phyloP scores from a whole-genome alignment of 2,329 filamentous ascomycete species.

The Paecilomyces formosus region DNA sequence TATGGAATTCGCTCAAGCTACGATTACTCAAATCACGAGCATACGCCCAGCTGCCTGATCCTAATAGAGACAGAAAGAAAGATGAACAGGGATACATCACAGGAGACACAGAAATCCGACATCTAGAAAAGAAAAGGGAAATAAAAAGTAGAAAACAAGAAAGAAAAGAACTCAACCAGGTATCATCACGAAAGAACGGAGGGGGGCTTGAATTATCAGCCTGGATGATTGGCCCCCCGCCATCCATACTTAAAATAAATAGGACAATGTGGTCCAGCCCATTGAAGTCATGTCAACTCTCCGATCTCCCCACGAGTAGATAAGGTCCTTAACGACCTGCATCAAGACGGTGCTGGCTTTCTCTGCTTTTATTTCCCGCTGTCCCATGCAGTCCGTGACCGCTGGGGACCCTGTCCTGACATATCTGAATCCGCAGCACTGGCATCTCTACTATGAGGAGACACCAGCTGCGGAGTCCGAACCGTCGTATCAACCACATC shows the following conservation, averaged over 20 bases:
- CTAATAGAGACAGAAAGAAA: not conserved
- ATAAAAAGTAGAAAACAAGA: not conserved
- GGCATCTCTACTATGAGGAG: slow-evolving; percentile 15
- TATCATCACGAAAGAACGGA: not conserved
- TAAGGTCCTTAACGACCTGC: not conserved
- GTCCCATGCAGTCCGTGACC: not conserved
- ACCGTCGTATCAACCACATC: slow-evolving; percentile 61
- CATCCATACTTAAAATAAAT: not conserved
- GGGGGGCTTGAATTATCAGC: not conserved
- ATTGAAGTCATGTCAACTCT: not conserved
- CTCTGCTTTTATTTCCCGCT: not conserved
- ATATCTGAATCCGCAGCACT: slow-evolving; percentile 10
- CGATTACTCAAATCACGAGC: not conserved
- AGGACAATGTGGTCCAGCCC: not conserved
- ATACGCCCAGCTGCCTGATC: not conserved
- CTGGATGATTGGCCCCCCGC: not conserved
- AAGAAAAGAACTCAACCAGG: not conserved
- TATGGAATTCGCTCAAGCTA: not conserved
- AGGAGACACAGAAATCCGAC: not conserved
- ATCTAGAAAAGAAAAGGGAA: not conserved
- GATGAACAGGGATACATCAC: not conserved
- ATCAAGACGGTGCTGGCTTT: not conserved
- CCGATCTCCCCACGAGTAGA: not conserved
- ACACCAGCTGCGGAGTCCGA: slow-evolving; percentile 47
- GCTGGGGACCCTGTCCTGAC: not conserved